Evolutionary conservation across 1,139 yeast species (phyloP).

Genomic region (Candida tropicalis): DNA sequence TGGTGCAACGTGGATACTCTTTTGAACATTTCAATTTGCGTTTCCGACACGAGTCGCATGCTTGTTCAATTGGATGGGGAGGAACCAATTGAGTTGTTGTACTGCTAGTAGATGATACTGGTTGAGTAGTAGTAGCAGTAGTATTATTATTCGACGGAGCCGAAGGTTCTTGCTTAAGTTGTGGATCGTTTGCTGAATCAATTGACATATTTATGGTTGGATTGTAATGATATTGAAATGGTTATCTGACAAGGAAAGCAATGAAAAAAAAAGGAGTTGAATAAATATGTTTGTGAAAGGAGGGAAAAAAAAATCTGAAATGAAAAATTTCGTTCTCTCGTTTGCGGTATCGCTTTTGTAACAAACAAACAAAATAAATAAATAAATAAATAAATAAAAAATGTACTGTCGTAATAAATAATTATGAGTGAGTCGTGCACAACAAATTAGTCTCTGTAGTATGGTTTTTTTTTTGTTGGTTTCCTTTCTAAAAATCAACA

Average conservation of each 20-base stretch:
- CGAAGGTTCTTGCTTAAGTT: not conserved
- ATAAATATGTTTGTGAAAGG: not conserved
- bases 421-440: no score
- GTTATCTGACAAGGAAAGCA: not conserved
- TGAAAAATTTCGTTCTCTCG: no score
- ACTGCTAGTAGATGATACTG: not conserved
- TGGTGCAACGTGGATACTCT: conserved; percentile 74
- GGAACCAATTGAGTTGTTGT: conserved; percentile 4
- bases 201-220: not conserved
- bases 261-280: not conserved
- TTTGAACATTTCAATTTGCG: conserved; percentile 60
- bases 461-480: no score
- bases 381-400: no score
- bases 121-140: no score
- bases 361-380: no score
- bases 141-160: no score
- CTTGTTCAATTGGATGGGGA: conserved; percentile 41
- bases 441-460: no score
- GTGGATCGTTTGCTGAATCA: not conserved
- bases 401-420: no score
- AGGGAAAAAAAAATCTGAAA: no score
- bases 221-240: not conserved
- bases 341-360: no score
- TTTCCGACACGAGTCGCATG: conserved; percentile 62
- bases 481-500: no score